Base-by-base conservation (phyloP, 306 rosid genomes). In the Morella rubra region DNA sequence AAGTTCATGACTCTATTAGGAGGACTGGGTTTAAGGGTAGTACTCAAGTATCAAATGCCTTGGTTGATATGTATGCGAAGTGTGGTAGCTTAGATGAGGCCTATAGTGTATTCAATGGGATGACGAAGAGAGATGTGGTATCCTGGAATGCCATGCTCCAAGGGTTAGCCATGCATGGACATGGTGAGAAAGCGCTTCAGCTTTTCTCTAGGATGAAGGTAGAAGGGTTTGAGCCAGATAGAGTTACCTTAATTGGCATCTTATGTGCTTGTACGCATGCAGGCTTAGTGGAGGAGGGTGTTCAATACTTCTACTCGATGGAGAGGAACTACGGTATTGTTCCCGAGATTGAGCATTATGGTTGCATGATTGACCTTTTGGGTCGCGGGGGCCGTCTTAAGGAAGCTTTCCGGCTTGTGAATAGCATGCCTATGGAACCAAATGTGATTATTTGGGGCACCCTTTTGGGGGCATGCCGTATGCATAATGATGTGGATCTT, bases 121-220 rank as follows among this genome's bases (percentile, higher is more conserved):
- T 80, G 77, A 52, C 24, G 16, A 79, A 81, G 73, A 90, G 86
- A 78, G 96, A 89, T 83, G 51, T 84, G 50, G 93, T 90, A 46
- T 90, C 98, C 44, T 90, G 98, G 98, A 93, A 93, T 85, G 81
- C 89, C 40, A 89, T 89, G 91, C 88, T 90, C 27, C 98, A 90
- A 58, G 96, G 96, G 20, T 85, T 90, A 45, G 97, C 91, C 9
- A 71, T 86, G 83, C 97, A 92, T 72, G 97, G 98, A 50, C 89
- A 77, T 15, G 97, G 96, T 0, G 78, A 85, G 78, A 82, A 84
- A 77, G 97, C 95, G 0, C 91, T 95, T 52, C 71, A 83, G 60
- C 88, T 90, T 76, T 95, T 95, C 83, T 73, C 85, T 76, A 80
- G 72, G 80, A 92, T 95, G 96, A 69, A 83, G 20, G 71, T 60